Percentiles rank a stretch among this genome's conserved stretches.
Conservation (phyloP, 1,284 basidiomycete genomes). For the Trametes pubescens region DNA sequence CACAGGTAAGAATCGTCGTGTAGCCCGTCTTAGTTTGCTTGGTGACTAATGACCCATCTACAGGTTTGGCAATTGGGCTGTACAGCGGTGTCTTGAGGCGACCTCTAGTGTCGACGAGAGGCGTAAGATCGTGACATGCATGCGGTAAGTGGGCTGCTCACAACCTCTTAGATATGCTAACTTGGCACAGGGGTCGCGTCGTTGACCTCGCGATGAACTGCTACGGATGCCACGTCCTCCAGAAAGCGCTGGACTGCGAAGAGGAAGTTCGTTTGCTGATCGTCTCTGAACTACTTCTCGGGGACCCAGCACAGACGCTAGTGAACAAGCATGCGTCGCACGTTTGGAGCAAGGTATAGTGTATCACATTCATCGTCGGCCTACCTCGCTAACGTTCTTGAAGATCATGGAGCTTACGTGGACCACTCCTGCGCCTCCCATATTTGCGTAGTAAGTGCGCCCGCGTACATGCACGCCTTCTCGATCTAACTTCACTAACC, state of each 20-base stretch:
- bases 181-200: conserved; percentile 67
- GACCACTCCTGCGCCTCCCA: conserved; percentile 83
- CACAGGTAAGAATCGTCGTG: conserved; percentile 59
- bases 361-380: conserved; percentile 2
- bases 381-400: neutral
- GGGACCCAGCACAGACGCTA: conserved; percentile 82
- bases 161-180: too few relatives aligned
- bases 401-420: conserved; percentile 87
- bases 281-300: conserved; percentile 80
- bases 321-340: conserved; percentile 89
- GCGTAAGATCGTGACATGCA: conserved; percentile 80
- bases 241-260: conserved; percentile 88
- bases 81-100: conserved; percentile 82
- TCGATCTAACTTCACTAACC: conserved; percentile 4
- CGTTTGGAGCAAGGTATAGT: conserved; percentile 82
- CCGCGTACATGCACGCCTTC: too few relatives aligned
- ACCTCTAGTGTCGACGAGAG: conserved; percentile 74
- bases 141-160: conserved; percentile 61
- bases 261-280: conserved; percentile 82
- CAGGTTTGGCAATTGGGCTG: conserved; percentile 89
- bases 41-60: neutral
- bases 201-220: conserved; percentile 87
- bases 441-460: conserved; percentile 75
- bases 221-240: conserved; percentile 86
- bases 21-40: neutral